phyloP scores from a whole-genome alignment of 1,284 basidiomycete genomes.

The Ganoderma resinaceum region DNA sequence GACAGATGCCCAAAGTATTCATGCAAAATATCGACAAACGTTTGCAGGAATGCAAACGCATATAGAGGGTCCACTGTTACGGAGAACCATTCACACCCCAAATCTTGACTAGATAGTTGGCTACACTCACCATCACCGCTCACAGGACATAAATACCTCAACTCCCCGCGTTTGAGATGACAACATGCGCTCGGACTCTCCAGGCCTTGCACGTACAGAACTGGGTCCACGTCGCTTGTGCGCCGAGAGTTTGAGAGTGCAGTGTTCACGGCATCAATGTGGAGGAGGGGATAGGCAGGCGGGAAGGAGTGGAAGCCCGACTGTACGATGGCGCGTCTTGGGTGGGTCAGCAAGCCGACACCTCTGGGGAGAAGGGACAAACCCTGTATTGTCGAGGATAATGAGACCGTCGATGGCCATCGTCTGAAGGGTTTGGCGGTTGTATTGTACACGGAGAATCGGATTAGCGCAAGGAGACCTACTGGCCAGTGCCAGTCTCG shows the following conservation, averaged over 20 bases:
- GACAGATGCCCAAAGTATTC: slow-evolving; percentile 88
- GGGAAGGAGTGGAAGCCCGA: slow-evolving; percentile 87
- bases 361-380: slow-evolving; percentile 39
- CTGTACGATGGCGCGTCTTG: slow-evolving; percentile 87
- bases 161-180: slow-evolving; percentile 79
- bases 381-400: slow-evolving; percentile 85
- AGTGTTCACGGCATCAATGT: slow-evolving; percentile 86
- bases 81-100: slow-evolving; percentile 7
- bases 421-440: not conserved
- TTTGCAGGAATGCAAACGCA: slow-evolving; percentile 88
- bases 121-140: slow-evolving; percentile 74
- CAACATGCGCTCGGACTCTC: slow-evolving; percentile 74
- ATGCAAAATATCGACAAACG: slow-evolving; percentile 82
- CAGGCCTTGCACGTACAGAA: slow-evolving; percentile 66
- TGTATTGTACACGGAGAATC: not conserved
- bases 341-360: slow-evolving; percentile 11
- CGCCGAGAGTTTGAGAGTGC: slow-evolving; percentile 65
- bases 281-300: slow-evolving; percentile 82
- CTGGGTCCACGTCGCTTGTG: slow-evolving; percentile 70
- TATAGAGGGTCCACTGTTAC: slow-evolving; percentile 85
- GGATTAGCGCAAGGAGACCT: not conserved
- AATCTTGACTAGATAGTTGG: not conserved
- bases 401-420: slow-evolving; percentile 93
- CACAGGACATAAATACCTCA: slow-evolving; percentile 83
- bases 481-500: not conserved